A percentile compares a stretch with the other conserved stretches of the same genome.
These are phyloP conservation scores for Agrocybe pediades DNA, from an alignment of 768 basidiomycete genomes.

Conservation along the genomic window DNA sequence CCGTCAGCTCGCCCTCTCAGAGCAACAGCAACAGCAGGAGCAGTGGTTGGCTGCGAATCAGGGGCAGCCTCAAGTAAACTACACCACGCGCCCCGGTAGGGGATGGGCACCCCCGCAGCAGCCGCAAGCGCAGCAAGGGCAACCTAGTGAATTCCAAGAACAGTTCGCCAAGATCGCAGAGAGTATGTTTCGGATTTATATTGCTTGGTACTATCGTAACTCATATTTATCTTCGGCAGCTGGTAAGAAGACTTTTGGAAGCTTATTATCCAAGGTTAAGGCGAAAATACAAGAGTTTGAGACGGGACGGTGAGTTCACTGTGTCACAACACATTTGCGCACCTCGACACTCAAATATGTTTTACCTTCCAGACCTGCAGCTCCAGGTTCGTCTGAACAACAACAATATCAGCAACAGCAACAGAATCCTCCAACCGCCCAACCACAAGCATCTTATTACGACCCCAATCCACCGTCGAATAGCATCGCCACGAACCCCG, in stretches of 20 bases:
- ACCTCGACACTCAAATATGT: neutral
- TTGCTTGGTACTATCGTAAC: neutral
- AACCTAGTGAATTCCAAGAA: slow-evolving; percentile 62
- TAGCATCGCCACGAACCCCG: neutral
- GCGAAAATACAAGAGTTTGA: slow-evolving; percentile 86
- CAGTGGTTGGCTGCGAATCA: slow-evolving; percentile 27
- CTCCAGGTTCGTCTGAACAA: neutral
- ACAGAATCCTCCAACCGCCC: slow-evolving; percentile 11
- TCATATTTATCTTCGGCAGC: slow-evolving; percentile 34
- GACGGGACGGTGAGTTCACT: slow-evolving; percentile 38
- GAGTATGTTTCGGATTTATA: slow-evolving; percentile 52
- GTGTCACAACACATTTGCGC: neutral
- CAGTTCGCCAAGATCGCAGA: slow-evolving; percentile 79
- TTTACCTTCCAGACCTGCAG: neutral
- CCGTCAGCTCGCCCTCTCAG: slow-evolving; percentile 68
- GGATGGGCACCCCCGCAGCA: slow-evolving; percentile 16
- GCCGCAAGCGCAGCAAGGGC: slow-evolving; percentile 50
- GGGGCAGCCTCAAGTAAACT: slow-evolving; percentile 7
- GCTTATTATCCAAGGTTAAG: slow-evolving; percentile 74
- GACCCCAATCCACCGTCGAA: slow-evolving; percentile 12
- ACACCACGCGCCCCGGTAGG: slow-evolving; percentile 13
- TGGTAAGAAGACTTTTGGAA: slow-evolving; percentile 79
- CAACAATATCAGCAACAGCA: slow-evolving; percentile 9
- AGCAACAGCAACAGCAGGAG: slow-evolving; percentile 42
- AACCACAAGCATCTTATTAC: slow-evolving; percentile 17